Percentiles rank a stretch among this genome's conserved stretches.
Evolutionary conservation across 495 filamentous ascomycete species (phyloP).

Genomic region (Oleoguttula mirabilis): DNA sequence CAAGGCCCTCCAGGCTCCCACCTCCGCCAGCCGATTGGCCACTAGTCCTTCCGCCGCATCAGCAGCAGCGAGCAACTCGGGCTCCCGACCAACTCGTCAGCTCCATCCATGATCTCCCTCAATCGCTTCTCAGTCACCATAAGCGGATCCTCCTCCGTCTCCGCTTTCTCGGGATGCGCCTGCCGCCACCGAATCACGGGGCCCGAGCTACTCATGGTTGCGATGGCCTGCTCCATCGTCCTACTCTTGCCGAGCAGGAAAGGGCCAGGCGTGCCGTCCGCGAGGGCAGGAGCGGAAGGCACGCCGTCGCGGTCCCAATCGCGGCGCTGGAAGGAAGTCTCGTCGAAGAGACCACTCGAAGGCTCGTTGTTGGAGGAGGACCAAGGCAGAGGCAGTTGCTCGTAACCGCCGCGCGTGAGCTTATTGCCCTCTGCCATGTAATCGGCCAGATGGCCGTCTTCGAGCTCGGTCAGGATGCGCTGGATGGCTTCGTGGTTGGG

Average conservation of each 20-base stretch:
- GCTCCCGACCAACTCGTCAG: background rate
- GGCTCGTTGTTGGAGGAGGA: background rate
- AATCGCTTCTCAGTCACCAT: conserved; percentile 1
- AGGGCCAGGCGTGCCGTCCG: conserved; percentile 10
- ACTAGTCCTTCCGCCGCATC: conserved; percentile 3
- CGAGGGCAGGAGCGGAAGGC: conserved; percentile 4
- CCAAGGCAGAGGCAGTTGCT: conserved; percentile 10
- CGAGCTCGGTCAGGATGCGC: conserved; percentile 1
- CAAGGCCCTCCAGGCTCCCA: too few species aligned
- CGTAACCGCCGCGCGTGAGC: conserved; percentile 3
- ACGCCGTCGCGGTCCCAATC: conserved; percentile 33
- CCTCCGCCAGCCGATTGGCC: too few species aligned
- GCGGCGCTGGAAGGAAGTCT: conserved; percentile 30
- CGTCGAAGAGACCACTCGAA: conserved; percentile 32
- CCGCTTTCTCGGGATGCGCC: conserved; percentile 31
- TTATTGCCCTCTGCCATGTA: conserved; percentile 5
- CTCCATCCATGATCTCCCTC: background rate
- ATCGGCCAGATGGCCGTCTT: conserved; percentile 1
- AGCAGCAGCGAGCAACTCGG: conserved; percentile 10
- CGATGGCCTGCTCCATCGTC: conserved; percentile 29
- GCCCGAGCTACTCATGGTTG: conserved; percentile 31
- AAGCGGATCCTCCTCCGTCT: conserved; percentile 19
- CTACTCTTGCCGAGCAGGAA: conserved; percentile 6
- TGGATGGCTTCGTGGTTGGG: conserved; percentile 6
- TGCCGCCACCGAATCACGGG: conserved; percentile 39